Base-by-base conservation (phyloP, 2,329 filamentous ascomycete species). In the Fusarium metavorans region DNA sequence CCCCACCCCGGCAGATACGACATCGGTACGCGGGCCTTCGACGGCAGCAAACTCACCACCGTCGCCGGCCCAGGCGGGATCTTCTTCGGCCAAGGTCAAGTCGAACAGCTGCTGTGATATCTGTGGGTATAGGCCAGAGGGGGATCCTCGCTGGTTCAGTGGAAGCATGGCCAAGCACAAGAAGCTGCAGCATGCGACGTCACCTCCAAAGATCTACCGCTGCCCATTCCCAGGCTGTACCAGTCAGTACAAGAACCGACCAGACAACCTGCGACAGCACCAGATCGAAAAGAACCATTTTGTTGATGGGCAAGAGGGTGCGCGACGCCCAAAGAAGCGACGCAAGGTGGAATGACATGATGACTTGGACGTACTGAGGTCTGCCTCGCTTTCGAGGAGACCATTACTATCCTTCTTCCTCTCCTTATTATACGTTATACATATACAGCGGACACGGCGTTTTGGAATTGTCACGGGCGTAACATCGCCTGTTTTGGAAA, bases 121-220 rank as follows among this genome's bases (percentile, higher is more conserved):
- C 20, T 90, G 88, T 70, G 87, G 85, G 4, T 90, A 90, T 79
- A 83, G 87, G 11, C 88, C 88, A 1, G 88, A 87, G 71, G 88
- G 88, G 5, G 84, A 88, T 58, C 88, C 88, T n/a, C 84, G 86
- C 67, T 90, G 88, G 88, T 90, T 90, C 77, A 86, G 85, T 52
- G 88, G 88, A 7, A 89, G 87, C 77, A 89, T 90, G 88, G 85
- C 87, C 58, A 90, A 90, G 79, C 88, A 90, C 78, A 88, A 84
- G 82, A 88, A 87, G 78, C 81, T 87, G 68, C 86, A 88, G 79
- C 88, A 90, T 79, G 85, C 86, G 59, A 81, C 81, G 14, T 83
- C 82, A 4, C 87, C 86, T 39, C 86, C 87, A 9, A 82, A 83
- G 69, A 88, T 89, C 52, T 90, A 87, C 79, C 83, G 83, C 68